Conservation (phyloP, 768 basidiomycete species). For the Rhizopogon roseolus region DNA sequence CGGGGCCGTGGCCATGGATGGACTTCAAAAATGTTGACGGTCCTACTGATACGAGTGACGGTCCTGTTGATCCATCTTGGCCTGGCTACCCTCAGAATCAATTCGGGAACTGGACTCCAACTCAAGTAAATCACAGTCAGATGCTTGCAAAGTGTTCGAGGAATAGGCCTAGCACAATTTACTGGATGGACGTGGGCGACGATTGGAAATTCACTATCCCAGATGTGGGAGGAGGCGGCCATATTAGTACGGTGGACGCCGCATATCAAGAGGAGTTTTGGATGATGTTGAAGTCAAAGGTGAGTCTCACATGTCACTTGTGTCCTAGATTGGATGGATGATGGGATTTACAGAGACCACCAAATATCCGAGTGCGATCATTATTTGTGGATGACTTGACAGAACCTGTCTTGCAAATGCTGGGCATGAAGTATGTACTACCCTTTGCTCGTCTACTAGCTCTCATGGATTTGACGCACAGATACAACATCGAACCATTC, state of each 20-base stretch:
- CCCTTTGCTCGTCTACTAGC: neutral
- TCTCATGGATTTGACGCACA: conserved; percentile 1
- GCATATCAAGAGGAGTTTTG: no score
- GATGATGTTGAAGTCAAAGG: conserved; percentile 21
- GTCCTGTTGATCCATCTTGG: conserved; percentile 17
- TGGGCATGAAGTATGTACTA: conserved; percentile 44
- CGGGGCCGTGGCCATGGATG: conserved; percentile 33
- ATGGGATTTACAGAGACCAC: conserved; percentile 25
- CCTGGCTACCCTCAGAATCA: conserved; percentile 22
- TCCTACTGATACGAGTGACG: neutral
- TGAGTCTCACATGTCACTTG: conserved; percentile 19
- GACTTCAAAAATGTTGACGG: conserved; percentile 8
- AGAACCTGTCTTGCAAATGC: conserved; percentile 48
- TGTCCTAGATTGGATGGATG: neutral
- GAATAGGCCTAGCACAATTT: conserved; percentile 14
- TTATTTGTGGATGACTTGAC: conserved; percentile 48
- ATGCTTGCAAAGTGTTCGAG: conserved; percentile 19
- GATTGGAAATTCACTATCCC: conserved; percentile 8
- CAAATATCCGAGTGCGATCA: conserved; percentile 27
- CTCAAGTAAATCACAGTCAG: conserved; percentile 23
- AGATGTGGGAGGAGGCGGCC: neutral
- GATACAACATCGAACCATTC: no score
- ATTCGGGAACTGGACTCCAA: conserved; percentile 28
- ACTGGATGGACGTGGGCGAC: conserved; percentile 18
- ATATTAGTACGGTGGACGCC: no score